Conservation (phyloP, 163 green algal genomes). For the Prototheca cutis region DNA sequence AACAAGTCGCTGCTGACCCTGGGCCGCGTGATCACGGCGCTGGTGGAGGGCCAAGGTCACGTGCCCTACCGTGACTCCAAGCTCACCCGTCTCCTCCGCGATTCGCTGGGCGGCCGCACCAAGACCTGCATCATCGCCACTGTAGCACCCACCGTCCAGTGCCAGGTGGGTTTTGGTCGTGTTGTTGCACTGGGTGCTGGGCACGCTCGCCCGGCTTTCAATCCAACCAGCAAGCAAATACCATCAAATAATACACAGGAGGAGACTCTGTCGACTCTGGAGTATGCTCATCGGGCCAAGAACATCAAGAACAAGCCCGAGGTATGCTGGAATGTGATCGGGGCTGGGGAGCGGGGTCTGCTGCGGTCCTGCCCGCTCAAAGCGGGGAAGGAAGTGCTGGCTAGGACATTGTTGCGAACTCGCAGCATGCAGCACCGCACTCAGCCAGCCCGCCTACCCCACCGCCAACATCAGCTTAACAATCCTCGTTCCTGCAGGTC, state of each 20-base stretch:
- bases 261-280: slow-evolving; percentile 76
- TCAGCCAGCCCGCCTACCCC: not conserved
- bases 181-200: too few species aligned
- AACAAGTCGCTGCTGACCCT: slow-evolving; percentile 97
- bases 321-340: slow-evolving; percentile 26
- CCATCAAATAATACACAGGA: slow-evolving; percentile 46
- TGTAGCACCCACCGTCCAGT: slow-evolving; percentile 74
- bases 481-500: slow-evolving; percentile 66
- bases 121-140: slow-evolving; percentile 99
- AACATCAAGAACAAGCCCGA: slow-evolving; percentile 87
- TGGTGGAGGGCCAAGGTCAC: slow-evolving; percentile 68
- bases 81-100: slow-evolving; percentile 90
- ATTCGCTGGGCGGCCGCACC: slow-evolving; percentile 90
- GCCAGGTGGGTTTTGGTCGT: slow-evolving; percentile 60
- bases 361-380: too few species aligned
- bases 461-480: not conserved
- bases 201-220: too few species aligned
- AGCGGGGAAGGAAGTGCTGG: too few species aligned
- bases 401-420: too few species aligned
- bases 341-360: too few species aligned
- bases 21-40: slow-evolving; percentile 88
- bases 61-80: slow-evolving; percentile 87
- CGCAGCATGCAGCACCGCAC: too few species aligned
- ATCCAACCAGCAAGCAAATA: too few species aligned
- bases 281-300: slow-evolving; percentile 91